Evolutionary conservation across 2,329 filamentous ascomycete species (phyloP), one percentile per base, ranked within the genome.

Genomic region (Esteya vermicola): DNA sequence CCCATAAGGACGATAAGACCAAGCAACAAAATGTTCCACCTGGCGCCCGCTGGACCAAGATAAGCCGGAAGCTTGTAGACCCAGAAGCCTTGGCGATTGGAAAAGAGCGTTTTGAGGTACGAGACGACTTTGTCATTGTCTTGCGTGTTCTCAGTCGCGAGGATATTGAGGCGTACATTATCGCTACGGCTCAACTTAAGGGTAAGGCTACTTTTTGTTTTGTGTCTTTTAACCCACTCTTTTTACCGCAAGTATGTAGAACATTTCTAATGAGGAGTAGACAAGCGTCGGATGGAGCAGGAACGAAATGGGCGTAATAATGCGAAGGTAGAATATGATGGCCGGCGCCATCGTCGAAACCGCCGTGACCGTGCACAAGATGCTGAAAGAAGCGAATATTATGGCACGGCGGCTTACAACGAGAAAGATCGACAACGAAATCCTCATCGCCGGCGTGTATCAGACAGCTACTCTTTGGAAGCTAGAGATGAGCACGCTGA

Each of bases 101-200:
- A n/a, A 83, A 91, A 51, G 88, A 95, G 62, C 72, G 89, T 23
- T 96, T 82, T 49, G 89, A 96, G 59, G 83, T 93, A 51, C 75
- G 86, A n/a, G 75, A 86, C 44, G 86, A 94, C 53, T 93, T 86
- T 57, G 86, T 96, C 43, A 94, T 95, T 56, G 86, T 95, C 3
- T 67, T 96, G 41, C 71, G 88, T 41, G 89, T 95, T 8, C 58
- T 96, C 54, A 83, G 76, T 36, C 84, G 82, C 58, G 84, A 93
- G 49, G 86, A 96, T 53, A 93, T 96, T 41, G 81, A 93, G 58
- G 78, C 76, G 26, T 86, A 93, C 54, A 85, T 86, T 12, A 72
- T 78, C 46, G 81, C 80, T 36, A 95, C 89, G 9, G 76, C 79
- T 48, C 75, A 85, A 53, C 74, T 95, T 45, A 73, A 86, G 74